Conservation (phyloP, 2,329 filamentous ascomycete genomes). For the Didymella glomerata region DNA sequence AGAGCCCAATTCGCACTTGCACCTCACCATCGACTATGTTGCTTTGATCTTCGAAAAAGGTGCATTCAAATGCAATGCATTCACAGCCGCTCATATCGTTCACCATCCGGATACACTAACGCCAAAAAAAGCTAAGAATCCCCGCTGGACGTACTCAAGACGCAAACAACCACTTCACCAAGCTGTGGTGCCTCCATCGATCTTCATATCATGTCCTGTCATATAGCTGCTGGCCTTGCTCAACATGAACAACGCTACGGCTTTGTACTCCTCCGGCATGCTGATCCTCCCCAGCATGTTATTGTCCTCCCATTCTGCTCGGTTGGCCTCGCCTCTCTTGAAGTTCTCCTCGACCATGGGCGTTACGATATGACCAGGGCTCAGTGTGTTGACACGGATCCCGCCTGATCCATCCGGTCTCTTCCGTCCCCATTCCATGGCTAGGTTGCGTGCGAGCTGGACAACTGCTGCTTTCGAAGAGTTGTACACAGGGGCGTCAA, state of each 20-base stretch:
- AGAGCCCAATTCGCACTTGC: background rate
- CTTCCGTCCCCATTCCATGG: constrained; percentile 68
- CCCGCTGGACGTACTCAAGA: background rate
- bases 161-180: constrained; percentile 34
- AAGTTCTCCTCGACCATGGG: constrained; percentile 85
- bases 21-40: background rate
- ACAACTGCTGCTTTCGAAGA: constrained; percentile 77
- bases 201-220: constrained; percentile 46
- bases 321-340: constrained; percentile 71
- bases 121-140: background rate
- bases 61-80: background rate
- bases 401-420: constrained; percentile 62
- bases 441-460: constrained; percentile 73
- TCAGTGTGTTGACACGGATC: constrained; percentile 81
- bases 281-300: constrained; percentile 73
- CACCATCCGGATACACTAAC: background rate
- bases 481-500: constrained; percentile 74
- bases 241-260: constrained; percentile 46
- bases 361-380: constrained; percentile 79
- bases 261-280: constrained; percentile 48
- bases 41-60: background rate
- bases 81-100: background rate
- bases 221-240: constrained; percentile 50
- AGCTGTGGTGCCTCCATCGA: constrained; percentile 47
- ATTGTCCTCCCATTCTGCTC: constrained; percentile 74